These are phyloP conservation scores for Collybiopsis luxurians DNA, from an alignment of 768 basidiomycete species.

Conservation along the genomic window DNA sequence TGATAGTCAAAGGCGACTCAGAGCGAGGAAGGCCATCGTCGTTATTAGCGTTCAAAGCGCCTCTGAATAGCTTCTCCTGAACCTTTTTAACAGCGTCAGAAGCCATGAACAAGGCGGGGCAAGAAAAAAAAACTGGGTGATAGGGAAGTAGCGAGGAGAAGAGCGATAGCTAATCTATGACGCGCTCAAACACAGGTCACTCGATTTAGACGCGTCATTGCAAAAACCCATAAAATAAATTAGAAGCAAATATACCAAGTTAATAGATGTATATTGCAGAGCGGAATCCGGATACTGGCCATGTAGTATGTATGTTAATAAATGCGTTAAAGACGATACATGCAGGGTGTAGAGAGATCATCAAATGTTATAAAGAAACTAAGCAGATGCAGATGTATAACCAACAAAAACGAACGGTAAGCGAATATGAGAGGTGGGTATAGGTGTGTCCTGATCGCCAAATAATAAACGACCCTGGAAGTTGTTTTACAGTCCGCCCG, in stretches of 20 bases:
- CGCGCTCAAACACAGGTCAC: background rate
- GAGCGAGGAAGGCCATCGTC: constrained; percentile 15
- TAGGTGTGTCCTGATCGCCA: background rate
- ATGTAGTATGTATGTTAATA: background rate
- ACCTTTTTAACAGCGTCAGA: constrained; percentile 51
- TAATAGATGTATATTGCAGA: too few relatives aligned
- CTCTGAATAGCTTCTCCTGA: constrained; percentile 69
- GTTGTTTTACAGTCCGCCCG: too few relatives aligned
- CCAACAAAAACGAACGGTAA: background rate
- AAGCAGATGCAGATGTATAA: constrained; percentile 1
- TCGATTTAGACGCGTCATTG: too few relatives aligned
- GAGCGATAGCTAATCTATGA: constrained; percentile 5
- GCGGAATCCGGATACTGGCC: too few relatives aligned
- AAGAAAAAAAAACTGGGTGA: background rate
- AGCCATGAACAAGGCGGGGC: background rate
- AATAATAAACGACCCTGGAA: too few relatives aligned
- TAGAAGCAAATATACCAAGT: too few relatives aligned
- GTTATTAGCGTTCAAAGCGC: constrained; percentile 30
- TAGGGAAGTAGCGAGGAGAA: background rate
- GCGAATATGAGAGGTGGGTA: background rate
- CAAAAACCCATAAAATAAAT: too few relatives aligned
- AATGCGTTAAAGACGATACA: background rate
- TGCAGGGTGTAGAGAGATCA: background rate
- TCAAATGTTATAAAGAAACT: background rate
- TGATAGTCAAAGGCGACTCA: constrained; percentile 52